Conservation (phyloP, 306 rosid species). For the Rosa rugosa region DNA sequence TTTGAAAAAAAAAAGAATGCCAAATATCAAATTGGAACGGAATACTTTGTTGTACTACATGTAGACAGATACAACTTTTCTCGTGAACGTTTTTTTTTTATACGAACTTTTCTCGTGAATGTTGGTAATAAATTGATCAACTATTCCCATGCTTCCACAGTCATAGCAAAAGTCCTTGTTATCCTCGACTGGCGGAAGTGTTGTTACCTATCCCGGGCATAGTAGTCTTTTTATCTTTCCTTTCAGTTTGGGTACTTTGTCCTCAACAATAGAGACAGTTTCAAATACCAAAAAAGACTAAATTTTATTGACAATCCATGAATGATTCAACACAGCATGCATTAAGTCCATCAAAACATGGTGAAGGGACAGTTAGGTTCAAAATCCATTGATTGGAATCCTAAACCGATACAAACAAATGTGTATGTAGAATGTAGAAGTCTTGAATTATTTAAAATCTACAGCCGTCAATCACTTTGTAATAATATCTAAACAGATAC, state of each 20-base stretch:
- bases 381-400: neutral
- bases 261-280: neutral
- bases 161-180: too few relatives aligned
- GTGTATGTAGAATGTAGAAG: neutral
- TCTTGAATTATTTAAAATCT: constrained; percentile 4
- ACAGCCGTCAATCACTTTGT: constrained; percentile 4
- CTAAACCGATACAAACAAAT: constrained; percentile 13
- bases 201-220: too few relatives aligned
- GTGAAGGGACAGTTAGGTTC: neutral
- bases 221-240: too few relatives aligned
- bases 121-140: too few relatives aligned
- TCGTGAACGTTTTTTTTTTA: too few relatives aligned
- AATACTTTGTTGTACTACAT: too few relatives aligned
- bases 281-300: neutral
- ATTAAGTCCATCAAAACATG: neutral
- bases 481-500: constrained; percentile 10
- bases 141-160: too few relatives aligned
- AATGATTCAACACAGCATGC: neutral
- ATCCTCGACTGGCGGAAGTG: too few relatives aligned
- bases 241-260: neutral
- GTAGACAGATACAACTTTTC: too few relatives aligned
- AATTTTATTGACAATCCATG: neutral
- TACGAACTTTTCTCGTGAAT: too few relatives aligned
- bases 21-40: neutral
- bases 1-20: neutral